A percentile compares a stretch with the other conserved stretches of the same genome.
phyloP scores from a whole-genome alignment of 768 basidiomycete species.

The Trichaptum fuscoviolaceum region DNA sequence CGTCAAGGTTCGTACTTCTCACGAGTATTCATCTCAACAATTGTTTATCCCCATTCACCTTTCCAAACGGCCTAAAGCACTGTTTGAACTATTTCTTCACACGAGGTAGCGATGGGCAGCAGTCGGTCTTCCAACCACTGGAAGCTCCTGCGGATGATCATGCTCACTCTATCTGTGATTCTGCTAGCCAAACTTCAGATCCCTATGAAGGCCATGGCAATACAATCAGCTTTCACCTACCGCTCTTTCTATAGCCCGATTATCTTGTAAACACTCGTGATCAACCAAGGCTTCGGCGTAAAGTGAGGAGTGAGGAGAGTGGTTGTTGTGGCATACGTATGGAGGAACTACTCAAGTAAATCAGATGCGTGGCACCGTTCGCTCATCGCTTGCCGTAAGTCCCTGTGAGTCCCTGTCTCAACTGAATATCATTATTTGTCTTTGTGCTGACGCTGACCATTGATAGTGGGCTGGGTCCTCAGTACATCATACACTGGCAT shows the following conservation, averaged over 20 bases:
- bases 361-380: background rate
- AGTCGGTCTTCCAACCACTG: background rate
- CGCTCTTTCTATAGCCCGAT: background rate
- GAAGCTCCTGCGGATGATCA: background rate
- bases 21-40: background rate
- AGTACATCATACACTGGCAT: too few species aligned
- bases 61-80: background rate
- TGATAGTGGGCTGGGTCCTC: background rate
- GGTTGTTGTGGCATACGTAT: background rate
- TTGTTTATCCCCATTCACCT: background rate
- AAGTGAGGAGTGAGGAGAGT: background rate
- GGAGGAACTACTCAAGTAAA: background rate
- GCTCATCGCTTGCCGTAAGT: background rate
- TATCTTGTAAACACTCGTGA: background rate
- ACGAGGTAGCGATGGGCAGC: background rate
- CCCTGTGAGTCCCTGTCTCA: background rate
- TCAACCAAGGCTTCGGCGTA: background rate
- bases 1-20: background rate
- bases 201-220: background rate
- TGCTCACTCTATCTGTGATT: background rate
- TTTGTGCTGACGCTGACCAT: background rate
- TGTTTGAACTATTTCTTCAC: background rate
- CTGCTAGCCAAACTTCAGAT: too few species aligned
- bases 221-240: background rate
- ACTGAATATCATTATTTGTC: background rate